Conservation (phyloP, 306 rosid species). For the Malus fusca region DNA sequence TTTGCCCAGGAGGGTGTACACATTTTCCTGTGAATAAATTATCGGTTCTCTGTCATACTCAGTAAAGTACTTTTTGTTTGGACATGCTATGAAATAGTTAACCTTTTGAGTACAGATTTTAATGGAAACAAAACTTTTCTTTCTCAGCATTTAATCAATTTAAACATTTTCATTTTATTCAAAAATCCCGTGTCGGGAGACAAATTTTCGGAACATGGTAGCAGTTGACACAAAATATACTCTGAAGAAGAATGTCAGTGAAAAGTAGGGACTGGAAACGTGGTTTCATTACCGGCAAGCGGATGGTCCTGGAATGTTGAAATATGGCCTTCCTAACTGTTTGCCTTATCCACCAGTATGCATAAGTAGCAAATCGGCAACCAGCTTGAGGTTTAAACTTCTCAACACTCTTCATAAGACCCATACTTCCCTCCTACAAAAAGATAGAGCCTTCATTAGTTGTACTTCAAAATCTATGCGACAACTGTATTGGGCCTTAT, state of each 20-base stretch:
- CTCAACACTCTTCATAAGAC: conserved; percentile 78
- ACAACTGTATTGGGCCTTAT: neutral
- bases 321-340: conserved; percentile 64
- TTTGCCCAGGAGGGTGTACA: conserved; percentile 61
- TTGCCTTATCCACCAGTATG: conserved; percentile 90
- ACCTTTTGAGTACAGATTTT: neutral
- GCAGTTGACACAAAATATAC: neutral
- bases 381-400: conserved; percentile 82
- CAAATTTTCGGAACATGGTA: neutral
- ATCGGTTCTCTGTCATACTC: neutral
- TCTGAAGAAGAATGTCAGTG: neutral
- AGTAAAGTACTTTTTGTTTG: neutral
- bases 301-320: conserved; percentile 74
- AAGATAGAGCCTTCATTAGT: conserved; percentile 9
- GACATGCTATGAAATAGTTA: neutral
- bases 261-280: neutral
- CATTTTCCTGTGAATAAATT: conserved; percentile 58
- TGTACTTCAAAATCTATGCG: neutral
- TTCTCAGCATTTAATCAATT: neutral
- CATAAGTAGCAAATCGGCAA: conserved; percentile 78
- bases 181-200: neutral
- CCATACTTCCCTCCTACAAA: conserved; percentile 80
- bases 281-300: conserved; percentile 53
- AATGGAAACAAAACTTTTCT: neutral
- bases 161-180: neutral